These are phyloP conservation scores for Lasiodiplodia theobromae DNA, from an alignment of 2,329 filamentous ascomycete species.

Conservation along the genomic window DNA sequence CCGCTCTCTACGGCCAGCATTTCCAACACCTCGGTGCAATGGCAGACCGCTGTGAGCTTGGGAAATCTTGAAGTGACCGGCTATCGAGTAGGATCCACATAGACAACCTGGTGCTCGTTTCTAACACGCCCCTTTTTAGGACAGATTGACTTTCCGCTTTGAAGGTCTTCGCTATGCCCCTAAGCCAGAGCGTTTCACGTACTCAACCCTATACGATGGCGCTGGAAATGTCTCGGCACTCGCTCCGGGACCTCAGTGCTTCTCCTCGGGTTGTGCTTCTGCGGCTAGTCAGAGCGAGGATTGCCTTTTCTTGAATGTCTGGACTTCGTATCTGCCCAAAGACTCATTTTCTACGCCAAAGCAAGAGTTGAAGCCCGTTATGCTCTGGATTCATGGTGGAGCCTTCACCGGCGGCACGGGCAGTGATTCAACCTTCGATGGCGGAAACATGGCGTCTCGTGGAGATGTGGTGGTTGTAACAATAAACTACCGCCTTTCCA, in stretches of 20 bases:
- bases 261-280: conserved; percentile 46
- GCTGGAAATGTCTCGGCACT: conserved; percentile 44
- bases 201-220: conserved; percentile 51
- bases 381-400: conserved; percentile 58
- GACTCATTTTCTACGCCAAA: conserved; percentile 32
- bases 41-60: conserved; percentile 33
- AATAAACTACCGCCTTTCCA: conserved; percentile 52
- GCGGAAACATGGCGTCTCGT: conserved; percentile 28
- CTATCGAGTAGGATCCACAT: conserved; percentile 27
- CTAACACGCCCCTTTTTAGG: conserved; percentile 31
- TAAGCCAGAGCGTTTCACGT: conserved; percentile 54
- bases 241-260: conserved; percentile 49
- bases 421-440: conserved; percentile 47
- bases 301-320: conserved; percentile 53
- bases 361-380: conserved; percentile 52
- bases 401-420: conserved; percentile 51
- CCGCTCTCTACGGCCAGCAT: conserved; percentile 33
- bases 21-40: conserved; percentile 32
- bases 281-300: conserved; percentile 46
- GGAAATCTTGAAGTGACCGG: conserved; percentile 34
- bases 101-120: conserved; percentile 39
- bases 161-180: conserved; percentile 58
- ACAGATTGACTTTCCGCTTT: conserved; percentile 60
- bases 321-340: conserved; percentile 45
- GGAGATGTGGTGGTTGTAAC: conserved; percentile 52